Percentiles rank a stretch among this genome's conserved stretches.
phyloP scores from a whole-genome alignment of 768 basidiomycete genomes.

The Boletus rex-veris region DNA sequence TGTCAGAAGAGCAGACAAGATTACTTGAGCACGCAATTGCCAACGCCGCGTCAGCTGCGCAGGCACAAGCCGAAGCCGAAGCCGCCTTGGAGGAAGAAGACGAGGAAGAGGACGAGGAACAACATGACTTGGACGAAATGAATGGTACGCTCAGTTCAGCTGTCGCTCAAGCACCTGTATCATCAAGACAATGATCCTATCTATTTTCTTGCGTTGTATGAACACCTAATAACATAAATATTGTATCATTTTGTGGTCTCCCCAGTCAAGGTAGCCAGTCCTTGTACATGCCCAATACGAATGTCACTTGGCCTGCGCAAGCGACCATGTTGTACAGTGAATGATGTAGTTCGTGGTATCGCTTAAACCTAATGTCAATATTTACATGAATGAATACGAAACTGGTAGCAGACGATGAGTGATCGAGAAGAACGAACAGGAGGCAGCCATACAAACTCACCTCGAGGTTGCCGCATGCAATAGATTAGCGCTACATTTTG shows the following conservation, averaged over 20 bases:
- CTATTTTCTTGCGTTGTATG: slow-evolving; percentile 24
- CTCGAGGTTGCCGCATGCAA: slow-evolving; percentile 4
- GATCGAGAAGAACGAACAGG: neutral
- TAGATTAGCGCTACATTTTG: slow-evolving; percentile 47
- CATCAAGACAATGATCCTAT: slow-evolving; percentile 16
- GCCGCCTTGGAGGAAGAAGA: slow-evolving; percentile 72
- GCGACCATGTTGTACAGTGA: slow-evolving; percentile 25
- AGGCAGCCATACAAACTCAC: slow-evolving; percentile 8
- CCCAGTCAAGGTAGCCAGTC: slow-evolving; percentile 8
- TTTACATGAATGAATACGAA: slow-evolving; percentile 34
- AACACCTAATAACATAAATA: slow-evolving; percentile 24
- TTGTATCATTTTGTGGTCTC: slow-evolving; percentile 17
- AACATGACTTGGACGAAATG: slow-evolving; percentile 19
- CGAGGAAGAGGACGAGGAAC: slow-evolving; percentile 48
- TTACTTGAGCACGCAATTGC: slow-evolving; percentile 71
- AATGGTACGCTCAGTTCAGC: slow-evolving; percentile 15
- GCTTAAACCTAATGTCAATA: slow-evolving; percentile 20
- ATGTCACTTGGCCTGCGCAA: slow-evolving; percentile 7
- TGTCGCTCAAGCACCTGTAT: slow-evolving; percentile 1
- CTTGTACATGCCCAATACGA: slow-evolving; percentile 9
- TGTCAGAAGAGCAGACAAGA: slow-evolving; percentile 70
- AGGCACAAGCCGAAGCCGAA: slow-evolving; percentile 76
- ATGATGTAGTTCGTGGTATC: slow-evolving; percentile 17
- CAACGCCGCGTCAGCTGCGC: slow-evolving; percentile 69
- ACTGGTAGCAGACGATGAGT: slow-evolving; percentile 7